A percentile compares a stretch with the other conserved stretches of the same genome.
phyloP scores from a whole-genome alignment of 1,284 basidiomycete genomes.

The Ceratobasidium sp. region DNA sequence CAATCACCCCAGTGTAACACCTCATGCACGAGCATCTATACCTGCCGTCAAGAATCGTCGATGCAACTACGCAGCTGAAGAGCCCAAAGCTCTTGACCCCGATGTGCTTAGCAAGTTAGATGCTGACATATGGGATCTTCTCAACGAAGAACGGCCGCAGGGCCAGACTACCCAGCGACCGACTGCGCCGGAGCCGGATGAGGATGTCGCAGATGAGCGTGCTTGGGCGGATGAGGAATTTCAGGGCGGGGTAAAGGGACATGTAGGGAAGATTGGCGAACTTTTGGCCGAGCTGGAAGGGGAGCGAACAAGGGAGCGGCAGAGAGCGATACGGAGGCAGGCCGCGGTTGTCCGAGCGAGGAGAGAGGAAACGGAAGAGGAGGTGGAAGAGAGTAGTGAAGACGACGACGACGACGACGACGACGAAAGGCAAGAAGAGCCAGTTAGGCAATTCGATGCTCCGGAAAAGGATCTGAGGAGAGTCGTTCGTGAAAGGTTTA shows the following conservation, averaged over 20 bases:
- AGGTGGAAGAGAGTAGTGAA: constrained; percentile 66
- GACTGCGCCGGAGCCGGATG: constrained; percentile 64
- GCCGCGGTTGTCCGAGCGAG: constrained; percentile 61
- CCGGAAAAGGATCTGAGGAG: constrained; percentile 51
- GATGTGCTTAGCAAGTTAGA: constrained; percentile 43
- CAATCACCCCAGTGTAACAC: constrained; percentile 61
- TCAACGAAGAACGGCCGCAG: constrained; percentile 39
- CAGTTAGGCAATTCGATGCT: constrained; percentile 59
- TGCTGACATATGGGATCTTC: constrained; percentile 37
- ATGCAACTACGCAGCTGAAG: constrained; percentile 61
- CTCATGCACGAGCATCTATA: constrained; percentile 72
- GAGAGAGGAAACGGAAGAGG: constrained; percentile 67
- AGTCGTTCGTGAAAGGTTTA: constrained; percentile 71
- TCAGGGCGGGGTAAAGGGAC: constrained; percentile 65
- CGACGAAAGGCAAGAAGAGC: constrained; percentile 44
- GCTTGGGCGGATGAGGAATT: constrained; percentile 73
- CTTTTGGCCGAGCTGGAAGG: constrained; percentile 77
- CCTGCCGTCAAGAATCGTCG: constrained; percentile 74
- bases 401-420: constrained; percentile 58
- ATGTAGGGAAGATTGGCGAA: constrained; percentile 71
- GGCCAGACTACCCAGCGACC: constrained; percentile 16
- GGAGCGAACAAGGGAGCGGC: constrained; percentile 72
- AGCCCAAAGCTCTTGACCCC: constrained; percentile 44
- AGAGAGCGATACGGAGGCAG: constrained; percentile 62
- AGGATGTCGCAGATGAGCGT: constrained; percentile 71